Evolutionary conservation across 129 eudicot genomes (phyloP), one percentile per base, ranked within the genome.

Genomic region (Pittosporum tobira): DNA sequence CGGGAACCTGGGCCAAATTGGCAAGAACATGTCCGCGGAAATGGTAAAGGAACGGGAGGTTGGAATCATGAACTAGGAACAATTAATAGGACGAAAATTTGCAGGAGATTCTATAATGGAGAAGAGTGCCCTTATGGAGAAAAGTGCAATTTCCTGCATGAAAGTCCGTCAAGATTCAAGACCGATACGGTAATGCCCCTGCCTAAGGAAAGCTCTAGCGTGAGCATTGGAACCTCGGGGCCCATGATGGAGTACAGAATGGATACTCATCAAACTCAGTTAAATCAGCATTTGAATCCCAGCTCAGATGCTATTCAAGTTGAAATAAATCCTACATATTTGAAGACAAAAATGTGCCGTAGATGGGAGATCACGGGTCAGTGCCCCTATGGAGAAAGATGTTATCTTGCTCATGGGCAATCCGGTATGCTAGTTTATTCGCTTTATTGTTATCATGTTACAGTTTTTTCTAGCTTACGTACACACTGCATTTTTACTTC

Each of bases 91-190:
- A 84, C 74, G 93, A 68, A 80, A 30, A 80, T 89, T 40, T 89
- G 97, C 53, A 82, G 67, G 59, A 84, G 71, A 78, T 89, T 71
- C 63, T 79, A 77, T 64, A 79, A 79, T 51, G 88, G 93, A 10
- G 93, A 82, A 16, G 97, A 82, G 59, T 89, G 95, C 69, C 93
- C 93, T 0, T 89, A 84, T 70, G 97, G 97, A 27, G 85, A 89
- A 5, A 81, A 65, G 59, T 89, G 97, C 71, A 89, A 71, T 65
- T 85, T 84, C 62, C 68, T 72, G 18, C 97, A 89, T 61, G 89
- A 84, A 60, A 81, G 81, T 31, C 82, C 82, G 30, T 48, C 72
- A 5, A 81, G 62, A 64, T 73, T 69, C 52, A 76, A 57, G 70
- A 63, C 37, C 20, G 70, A 57, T 49, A 21, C 60, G 0, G 57